Evolutionary conservation across 1,139 yeast genomes (phyloP).

Genomic region (Candida tunisiensis): DNA sequence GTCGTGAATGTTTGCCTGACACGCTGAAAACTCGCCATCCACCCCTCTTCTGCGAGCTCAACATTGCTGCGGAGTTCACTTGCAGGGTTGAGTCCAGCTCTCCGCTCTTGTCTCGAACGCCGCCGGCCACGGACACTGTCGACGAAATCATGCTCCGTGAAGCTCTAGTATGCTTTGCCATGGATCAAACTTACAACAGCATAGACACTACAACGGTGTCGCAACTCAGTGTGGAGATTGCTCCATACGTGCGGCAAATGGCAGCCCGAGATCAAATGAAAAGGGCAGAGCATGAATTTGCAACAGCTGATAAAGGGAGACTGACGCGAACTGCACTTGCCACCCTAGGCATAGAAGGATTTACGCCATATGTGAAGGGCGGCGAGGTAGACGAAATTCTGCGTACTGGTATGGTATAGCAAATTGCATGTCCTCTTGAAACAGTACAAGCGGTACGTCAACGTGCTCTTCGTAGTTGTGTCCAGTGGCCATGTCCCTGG

Average conservation of each 20-base stretch:
- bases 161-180: neutral
- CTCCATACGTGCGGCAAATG: neutral
- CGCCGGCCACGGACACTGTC: neutral
- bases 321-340: neutral
- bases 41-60: too few relatives aligned
- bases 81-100: neutral
- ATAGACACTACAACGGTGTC: neutral
- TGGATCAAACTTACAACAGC: neutral
- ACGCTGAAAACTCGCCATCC: too few relatives aligned
- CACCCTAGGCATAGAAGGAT: neutral
- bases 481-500: too few relatives aligned
- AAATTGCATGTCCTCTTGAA: too few relatives aligned
- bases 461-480: too few relatives aligned
- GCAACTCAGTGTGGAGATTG: neutral
- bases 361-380: neutral
- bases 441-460: too few relatives aligned
- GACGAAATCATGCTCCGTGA: neutral
- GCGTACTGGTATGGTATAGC: too few relatives aligned
- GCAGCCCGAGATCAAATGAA: neutral
- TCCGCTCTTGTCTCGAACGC: neutral
- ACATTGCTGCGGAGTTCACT: too few relatives aligned
- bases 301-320: neutral
- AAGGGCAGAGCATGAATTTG: neutral
- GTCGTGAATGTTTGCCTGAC: too few relatives aligned
- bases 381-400: neutral